Conservation (phyloP, 176 grass and related monocot genomes). For the Triticum turgidum region DNA sequence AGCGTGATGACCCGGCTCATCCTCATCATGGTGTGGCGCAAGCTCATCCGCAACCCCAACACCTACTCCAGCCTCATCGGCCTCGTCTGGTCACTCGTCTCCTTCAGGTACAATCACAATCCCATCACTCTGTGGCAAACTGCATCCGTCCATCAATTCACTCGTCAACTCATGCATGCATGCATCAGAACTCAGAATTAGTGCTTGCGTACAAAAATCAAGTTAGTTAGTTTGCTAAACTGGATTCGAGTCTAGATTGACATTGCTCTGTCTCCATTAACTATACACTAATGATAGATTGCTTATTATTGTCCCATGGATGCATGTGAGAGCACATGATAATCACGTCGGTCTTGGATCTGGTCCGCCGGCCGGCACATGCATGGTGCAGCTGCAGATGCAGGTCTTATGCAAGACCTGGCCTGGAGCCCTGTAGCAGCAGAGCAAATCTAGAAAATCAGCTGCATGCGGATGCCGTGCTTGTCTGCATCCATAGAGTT, state of each 20-base stretch:
- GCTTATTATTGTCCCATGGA: conserved; percentile 28
- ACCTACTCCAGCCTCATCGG: conserved; percentile 98
- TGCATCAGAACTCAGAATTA: no score
- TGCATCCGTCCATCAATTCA: not conserved
- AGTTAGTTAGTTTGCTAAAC: not conserved
- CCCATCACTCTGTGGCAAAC: not conserved
- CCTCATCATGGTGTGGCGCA: conserved; percentile 99
- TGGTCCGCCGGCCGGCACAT: conserved; percentile 28
- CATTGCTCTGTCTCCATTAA: not conserved
- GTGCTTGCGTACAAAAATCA: no score
- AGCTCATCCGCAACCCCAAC: conserved; percentile 99
- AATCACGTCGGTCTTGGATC: conserved; percentile 47
- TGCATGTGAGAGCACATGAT: conserved; percentile 78
- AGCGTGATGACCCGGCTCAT: conserved; percentile 99
- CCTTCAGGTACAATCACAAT: conserved; percentile 58
- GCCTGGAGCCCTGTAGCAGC: conserved; percentile 42
- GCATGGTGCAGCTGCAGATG: conserved; percentile 16
- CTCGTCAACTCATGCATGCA: not conserved
- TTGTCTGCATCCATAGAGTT: conserved; percentile 36
- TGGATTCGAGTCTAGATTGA: conserved; percentile 34
- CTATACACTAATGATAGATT: conserved; percentile 8
- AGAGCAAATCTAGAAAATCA: conserved; percentile 41
- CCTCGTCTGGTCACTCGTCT: conserved; percentile 89
- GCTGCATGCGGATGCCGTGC: conserved; percentile 14
- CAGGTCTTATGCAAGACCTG: conserved; percentile 26